Conservation (phyloP, 768 basidiomycete species). For the Suillus tomentosus region DNA sequence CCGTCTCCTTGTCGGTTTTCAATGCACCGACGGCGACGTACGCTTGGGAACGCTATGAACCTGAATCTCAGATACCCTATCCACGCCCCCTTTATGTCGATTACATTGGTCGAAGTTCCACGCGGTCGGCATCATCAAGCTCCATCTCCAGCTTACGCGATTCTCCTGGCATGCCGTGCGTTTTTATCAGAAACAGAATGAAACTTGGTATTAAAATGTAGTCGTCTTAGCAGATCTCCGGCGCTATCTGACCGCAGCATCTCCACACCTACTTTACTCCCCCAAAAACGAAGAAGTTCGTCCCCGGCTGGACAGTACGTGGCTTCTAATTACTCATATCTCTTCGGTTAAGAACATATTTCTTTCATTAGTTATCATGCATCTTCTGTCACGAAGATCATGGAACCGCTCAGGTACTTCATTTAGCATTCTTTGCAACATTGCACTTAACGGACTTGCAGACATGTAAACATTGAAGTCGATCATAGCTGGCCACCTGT, state of each 20-base stretch:
- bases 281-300: slow-evolving; percentile 35
- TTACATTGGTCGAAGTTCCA: slow-evolving; percentile 33
- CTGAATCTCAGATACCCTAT: slow-evolving; percentile 45
- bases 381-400: slow-evolving; percentile 20
- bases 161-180: slow-evolving; percentile 34
- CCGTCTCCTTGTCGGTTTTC: slow-evolving; percentile 42
- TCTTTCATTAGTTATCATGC: slow-evolving; percentile 13
- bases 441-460: slow-evolving; percentile 17
- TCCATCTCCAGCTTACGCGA: slow-evolving; percentile 31
- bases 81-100: slow-evolving; percentile 43
- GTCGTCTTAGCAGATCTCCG: slow-evolving; percentile 27
- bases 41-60: slow-evolving; percentile 48
- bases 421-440: slow-evolving; percentile 10
- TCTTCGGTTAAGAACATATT: neutral
- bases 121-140: slow-evolving; percentile 34
- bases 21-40: slow-evolving; percentile 47
- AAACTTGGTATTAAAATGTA: slow-evolving; percentile 20
- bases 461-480: slow-evolving; percentile 26
- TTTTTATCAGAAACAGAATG: slow-evolving; percentile 19
- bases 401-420: slow-evolving; percentile 33
- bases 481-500: slow-evolving; percentile 16
- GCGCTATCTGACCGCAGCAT: slow-evolving; percentile 29
- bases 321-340: neutral
- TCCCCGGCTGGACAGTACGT: slow-evolving; percentile 34
- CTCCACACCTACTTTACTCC: slow-evolving; percentile 31